Base-by-base conservation (phyloP, 2,329 filamentous ascomycete genomes). In the Pezicula radicicola region DNA sequence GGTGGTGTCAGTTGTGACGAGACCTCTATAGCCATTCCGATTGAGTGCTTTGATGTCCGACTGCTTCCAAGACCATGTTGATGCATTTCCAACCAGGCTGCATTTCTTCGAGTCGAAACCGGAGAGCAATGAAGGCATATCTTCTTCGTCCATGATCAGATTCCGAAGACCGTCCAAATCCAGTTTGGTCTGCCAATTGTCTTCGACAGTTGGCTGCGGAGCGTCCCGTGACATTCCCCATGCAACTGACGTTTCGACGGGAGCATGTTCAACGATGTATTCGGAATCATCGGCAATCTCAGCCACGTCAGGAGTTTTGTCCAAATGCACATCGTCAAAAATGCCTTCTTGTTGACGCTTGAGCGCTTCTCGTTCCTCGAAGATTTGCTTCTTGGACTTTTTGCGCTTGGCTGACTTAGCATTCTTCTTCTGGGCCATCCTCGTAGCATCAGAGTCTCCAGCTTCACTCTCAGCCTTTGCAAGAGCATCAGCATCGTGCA, bases 341-440 rank as follows among this genome's bases (percentile, higher is more conserved):
- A 60, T 74, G 60, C 71, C 72, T 55, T 79, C 76, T 52, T 82
- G 77, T 52, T 80, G 75, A 53, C 75, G 74, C 57, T 83, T 83
- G 50, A 83, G 70, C 10, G 80, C 80, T 61, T 86, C 80, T 18
- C 79, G 77, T 64, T 90, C 85, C 63, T 88, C 84, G 43, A 87
- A 80, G 3, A 89, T 67, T 63, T 91, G 85, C 68, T 89, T 91
- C 76, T 91, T 92, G 0, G 86, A 81, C 69, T 89, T 91, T 74
- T 82, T 90, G 74, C 89, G 89, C 50, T 65, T 67, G 13, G 55
- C 57, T 4, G 78, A 59, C 65, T 86, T 87, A 42, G 72, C 64
- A 37, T 76, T 75, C 68, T 84, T 86, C 68, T 81, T 83, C 66
- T 82, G 80, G 1, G 70, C 63, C 59, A 80, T 80, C 28, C 72